Percentiles rank a stretch among this genome's conserved stretches.
These are phyloP conservation scores for Cladophialophora bantiana DNA, from an alignment of 2,329 filamentous ascomycete species.

Conservation along the genomic window DNA sequence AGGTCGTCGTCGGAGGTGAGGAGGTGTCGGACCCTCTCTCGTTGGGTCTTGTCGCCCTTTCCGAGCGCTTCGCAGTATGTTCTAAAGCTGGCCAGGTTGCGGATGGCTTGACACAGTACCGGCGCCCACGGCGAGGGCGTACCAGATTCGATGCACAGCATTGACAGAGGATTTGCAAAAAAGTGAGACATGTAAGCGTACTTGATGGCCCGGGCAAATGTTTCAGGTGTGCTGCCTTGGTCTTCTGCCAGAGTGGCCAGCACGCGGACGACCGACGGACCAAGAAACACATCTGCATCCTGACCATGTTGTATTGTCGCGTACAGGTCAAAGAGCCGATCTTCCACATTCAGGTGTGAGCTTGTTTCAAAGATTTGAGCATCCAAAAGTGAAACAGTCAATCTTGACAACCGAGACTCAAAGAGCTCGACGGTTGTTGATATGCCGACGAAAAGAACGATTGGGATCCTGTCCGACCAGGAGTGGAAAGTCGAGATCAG, in stretches of 20 bases:
- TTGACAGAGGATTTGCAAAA: constrained; percentile 65
- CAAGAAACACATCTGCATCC: constrained; percentile 56
- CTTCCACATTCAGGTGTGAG: constrained; percentile 45
- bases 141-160: constrained; percentile 51
- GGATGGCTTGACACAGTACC: constrained; percentile 61
- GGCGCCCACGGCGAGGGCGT: constrained; percentile 38
- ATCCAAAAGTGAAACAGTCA: constrained; percentile 59
- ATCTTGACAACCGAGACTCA: constrained; percentile 63
- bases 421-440: constrained; percentile 69
- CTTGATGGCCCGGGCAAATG: constrained; percentile 62
- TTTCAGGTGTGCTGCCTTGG: constrained; percentile 65
- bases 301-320: constrained; percentile 47
- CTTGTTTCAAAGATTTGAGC: constrained; percentile 61
- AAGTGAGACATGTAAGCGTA: constrained; percentile 71
- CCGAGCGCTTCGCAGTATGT: constrained; percentile 49
- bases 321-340: constrained; percentile 45
- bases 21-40: constrained; percentile 50
- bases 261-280: constrained; percentile 58
- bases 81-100: constrained; percentile 65
- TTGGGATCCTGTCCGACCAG: constrained; percentile 68
- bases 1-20: constrained; percentile 60
- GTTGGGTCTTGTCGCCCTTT: constrained; percentile 43
- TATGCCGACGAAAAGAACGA: constrained; percentile 66
- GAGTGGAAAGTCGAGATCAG: constrained; percentile 58
- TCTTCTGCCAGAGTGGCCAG: constrained; percentile 65